Conservation (phyloP, 352 stramenopile species). For the Globisporangium viniferum region DNA sequence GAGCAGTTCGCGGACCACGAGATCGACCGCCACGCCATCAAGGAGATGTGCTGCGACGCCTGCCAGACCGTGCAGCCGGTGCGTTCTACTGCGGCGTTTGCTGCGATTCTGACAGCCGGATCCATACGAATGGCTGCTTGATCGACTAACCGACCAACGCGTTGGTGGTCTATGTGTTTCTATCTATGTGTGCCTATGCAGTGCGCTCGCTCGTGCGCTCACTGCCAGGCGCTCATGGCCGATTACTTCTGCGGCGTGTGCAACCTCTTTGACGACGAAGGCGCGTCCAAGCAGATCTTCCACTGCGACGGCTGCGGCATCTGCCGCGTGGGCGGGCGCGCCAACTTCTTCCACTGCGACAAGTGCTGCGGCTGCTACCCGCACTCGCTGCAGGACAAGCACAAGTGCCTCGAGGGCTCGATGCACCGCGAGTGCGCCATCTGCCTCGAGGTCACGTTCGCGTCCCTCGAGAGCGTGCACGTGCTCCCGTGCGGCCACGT, state of each 20-base stretch:
- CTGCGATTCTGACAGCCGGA: not conserved
- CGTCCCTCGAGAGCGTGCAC: constrained; percentile 66
- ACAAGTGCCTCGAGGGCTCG: constrained; percentile 76
- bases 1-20: constrained; percentile 48
- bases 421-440: constrained; percentile 84
- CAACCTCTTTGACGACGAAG: constrained; percentile 75
- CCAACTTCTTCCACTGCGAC: constrained; percentile 79
- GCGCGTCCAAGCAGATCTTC: constrained; percentile 60
- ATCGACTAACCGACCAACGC: too few relatives aligned
- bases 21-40: constrained; percentile 79
- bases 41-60: constrained; percentile 57
- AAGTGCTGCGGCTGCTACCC: constrained; percentile 81
- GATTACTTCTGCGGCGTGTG: constrained; percentile 66
- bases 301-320: constrained; percentile 78
- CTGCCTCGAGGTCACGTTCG: constrained; percentile 79
- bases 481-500: constrained; percentile 77
- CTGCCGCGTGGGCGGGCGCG: constrained; percentile 66
- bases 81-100: constrained; percentile 2
- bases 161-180: not conserved
- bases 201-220: constrained; percentile 48
- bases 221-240: constrained; percentile 47
- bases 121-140: not conserved
- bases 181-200: constrained; percentile 15
- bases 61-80: constrained; percentile 65
- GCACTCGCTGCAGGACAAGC: constrained; percentile 58